Percentiles rank a stretch among this genome's conserved stretches.
Conservation (phyloP, 2,329 filamentous ascomycete species). For the Knufia petricola region DNA sequence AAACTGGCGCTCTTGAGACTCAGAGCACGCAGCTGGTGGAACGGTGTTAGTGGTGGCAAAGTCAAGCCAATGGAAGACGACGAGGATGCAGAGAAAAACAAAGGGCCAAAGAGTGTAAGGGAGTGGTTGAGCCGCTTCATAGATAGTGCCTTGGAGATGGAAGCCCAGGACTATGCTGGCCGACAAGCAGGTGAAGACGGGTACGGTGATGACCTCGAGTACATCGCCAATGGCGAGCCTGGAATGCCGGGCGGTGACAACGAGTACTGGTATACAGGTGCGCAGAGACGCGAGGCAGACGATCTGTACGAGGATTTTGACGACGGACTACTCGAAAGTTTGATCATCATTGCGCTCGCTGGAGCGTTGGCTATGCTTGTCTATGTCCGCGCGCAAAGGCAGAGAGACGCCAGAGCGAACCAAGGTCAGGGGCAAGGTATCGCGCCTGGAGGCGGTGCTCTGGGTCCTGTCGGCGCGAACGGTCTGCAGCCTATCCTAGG, state of each 20-base stretch:
- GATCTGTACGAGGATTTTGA: slow-evolving; percentile 48
- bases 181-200: slow-evolving; percentile 35
- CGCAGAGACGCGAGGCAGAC: slow-evolving; percentile 11
- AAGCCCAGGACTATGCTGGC: slow-evolving; percentile 53
- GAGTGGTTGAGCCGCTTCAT: slow-evolving; percentile 87
- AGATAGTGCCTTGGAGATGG: slow-evolving; percentile 57
- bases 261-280: slow-evolving; percentile 21
- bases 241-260: slow-evolving; percentile 44
- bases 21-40: slow-evolving; percentile 81
- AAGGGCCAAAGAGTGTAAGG: slow-evolving; percentile 64
- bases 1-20: slow-evolving; percentile 80
- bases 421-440: slow-evolving; percentile 11
- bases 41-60: slow-evolving; percentile 78
- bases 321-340: slow-evolving; percentile 71
- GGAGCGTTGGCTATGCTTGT: slow-evolving; percentile 66
- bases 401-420: slow-evolving; percentile 43
- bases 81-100: slow-evolving; percentile 30
- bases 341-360: slow-evolving; percentile 71
- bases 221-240: slow-evolving; percentile 37
- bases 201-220: slow-evolving; percentile 28
- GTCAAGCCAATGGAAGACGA: slow-evolving; percentile 90
- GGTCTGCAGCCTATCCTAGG: background rate
- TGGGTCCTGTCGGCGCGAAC: background rate
- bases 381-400: slow-evolving; percentile 67
- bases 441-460: slow-evolving; percentile 5